Conservation (phyloP, 805 yeast genomes). For the Candida schatavii region DNA sequence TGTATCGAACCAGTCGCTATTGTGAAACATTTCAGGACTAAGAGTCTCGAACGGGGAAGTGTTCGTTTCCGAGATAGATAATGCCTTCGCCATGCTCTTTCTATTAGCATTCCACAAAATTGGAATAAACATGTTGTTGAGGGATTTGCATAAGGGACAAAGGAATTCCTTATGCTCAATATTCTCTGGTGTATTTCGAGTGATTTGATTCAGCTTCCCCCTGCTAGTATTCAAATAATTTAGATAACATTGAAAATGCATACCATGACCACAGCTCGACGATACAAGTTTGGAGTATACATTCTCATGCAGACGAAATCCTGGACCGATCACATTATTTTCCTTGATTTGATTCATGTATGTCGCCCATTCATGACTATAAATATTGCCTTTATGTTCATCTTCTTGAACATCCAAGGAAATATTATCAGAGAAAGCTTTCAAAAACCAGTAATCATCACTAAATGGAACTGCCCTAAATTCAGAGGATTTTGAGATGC, state of each 20-base stretch:
- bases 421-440: slow-evolving; percentile 52
- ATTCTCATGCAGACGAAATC: slow-evolving; percentile 48
- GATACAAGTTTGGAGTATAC: slow-evolving; percentile 48
- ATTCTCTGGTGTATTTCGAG: slow-evolving; percentile 79
- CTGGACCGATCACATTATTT: slow-evolving; percentile 61
- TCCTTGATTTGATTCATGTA: slow-evolving; percentile 37
- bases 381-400: slow-evolving; percentile 12
- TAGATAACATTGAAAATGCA: slow-evolving; percentile 77
- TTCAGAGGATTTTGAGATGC: slow-evolving; percentile 55
- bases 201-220: slow-evolving; percentile 63
- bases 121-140: slow-evolving; percentile 83
- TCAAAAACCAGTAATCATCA: slow-evolving; percentile 61
- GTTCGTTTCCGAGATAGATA: slow-evolving; percentile 9
- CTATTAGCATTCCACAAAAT: slow-evolving; percentile 56
- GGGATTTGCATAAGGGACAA: slow-evolving; percentile 88
- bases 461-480: slow-evolving; percentile 64
- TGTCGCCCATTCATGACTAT: slow-evolving; percentile 32
- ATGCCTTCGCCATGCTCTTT: slow-evolving; percentile 22
- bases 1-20: slow-evolving; percentile 22
- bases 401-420: slow-evolving; percentile 37
- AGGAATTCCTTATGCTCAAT: slow-evolving; percentile 67
- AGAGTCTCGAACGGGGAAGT: slow-evolving; percentile 16
- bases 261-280: slow-evolving; percentile 90
- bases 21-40: slow-evolving; percentile 11
- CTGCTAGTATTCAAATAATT: slow-evolving; percentile 58